Conservation (phyloP, 768 basidiomycete species). For the Tulasnella sp. region DNA sequence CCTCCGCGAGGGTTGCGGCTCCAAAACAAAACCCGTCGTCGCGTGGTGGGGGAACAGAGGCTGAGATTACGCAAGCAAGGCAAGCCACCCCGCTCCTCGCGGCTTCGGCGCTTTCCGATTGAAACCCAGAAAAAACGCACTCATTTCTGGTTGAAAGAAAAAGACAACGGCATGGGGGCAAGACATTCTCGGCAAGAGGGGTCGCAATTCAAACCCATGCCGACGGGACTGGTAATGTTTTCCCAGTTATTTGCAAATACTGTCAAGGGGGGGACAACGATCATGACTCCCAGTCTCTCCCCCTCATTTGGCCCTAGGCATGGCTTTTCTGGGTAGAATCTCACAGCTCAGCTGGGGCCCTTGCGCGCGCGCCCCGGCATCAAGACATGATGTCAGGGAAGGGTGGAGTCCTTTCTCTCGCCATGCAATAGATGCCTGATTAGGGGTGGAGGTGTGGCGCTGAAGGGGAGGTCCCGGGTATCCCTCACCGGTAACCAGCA, state of each 20-base stretch:
- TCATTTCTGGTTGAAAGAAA: too few relatives aligned
- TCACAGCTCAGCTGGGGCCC: background rate
- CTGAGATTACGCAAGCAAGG: background rate
- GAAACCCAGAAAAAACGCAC: too few relatives aligned
- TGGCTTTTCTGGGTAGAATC: background rate
- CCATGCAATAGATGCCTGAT: background rate
- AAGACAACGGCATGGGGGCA: background rate
- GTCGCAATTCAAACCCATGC: background rate
- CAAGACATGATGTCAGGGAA: background rate
- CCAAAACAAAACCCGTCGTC: background rate
- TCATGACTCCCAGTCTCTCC: background rate
- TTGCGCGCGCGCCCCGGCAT: background rate
- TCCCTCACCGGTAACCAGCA: background rate
- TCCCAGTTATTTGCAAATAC: background rate
- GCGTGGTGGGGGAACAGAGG: background rate
- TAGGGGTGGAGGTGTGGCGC: background rate
- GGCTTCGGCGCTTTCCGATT: background rate
- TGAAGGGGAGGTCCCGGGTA: background rate
- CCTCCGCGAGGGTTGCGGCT: background rate
- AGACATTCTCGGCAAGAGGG: background rate
- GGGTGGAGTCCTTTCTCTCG: background rate
- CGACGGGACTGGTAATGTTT: background rate
- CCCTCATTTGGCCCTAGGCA: background rate
- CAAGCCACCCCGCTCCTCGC: background rate
- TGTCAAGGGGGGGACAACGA: background rate